Base-by-base conservation (phyloP, 805 yeast genomes). In the Metschnikowia gelsemii region DNA sequence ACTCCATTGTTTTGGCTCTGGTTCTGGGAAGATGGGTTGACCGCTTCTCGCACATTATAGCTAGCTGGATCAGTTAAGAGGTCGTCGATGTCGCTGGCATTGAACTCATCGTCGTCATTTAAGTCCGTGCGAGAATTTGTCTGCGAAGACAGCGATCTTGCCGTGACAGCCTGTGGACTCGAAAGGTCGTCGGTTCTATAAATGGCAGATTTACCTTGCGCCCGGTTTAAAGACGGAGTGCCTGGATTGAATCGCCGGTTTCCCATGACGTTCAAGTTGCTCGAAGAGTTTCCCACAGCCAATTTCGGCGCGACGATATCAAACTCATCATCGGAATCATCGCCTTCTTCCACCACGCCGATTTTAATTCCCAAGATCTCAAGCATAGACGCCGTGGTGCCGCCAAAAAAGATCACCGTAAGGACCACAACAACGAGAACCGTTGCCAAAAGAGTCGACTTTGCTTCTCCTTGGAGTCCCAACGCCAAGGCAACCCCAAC, bases 401-500 rank as follows among this genome's bases (percentile, higher is more conserved):
- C 99, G 45, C 99, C 99, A 62, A 93, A 93, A 21, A 93, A 75
- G 41, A 93, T 90, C 21, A 93, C 99, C 0, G 99, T 93, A 34
- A 93, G 70, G 22, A 93, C 99, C 8, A 93, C 99, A 18, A 91
- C 98, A 11, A 95, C 98, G 31, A 95, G 69, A 0, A 95, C 96
- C 0, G 99, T 95, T 2, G 99, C 99, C 40, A 91, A 67, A 39
- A 93, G 69, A 0, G 96, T 82, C 58, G 83, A 82, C 50, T 90
- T 91, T 42, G 87, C 82, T 57, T 91, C 96, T 46, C 98, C 99
- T 64, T 87, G 96, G 29, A 93, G 70, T 11, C 99, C 99, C 81
- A 95, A 88, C 0, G 99, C 99, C 56, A 93, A 75, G 0, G 99
- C 99, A 4, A 93, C 99, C 50, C 99, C 99, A 25, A 93, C 99